Evolutionary conservation across 1,284 basidiomycete genomes (phyloP).

Genomic region (Singerocomus rubriflavus): DNA sequence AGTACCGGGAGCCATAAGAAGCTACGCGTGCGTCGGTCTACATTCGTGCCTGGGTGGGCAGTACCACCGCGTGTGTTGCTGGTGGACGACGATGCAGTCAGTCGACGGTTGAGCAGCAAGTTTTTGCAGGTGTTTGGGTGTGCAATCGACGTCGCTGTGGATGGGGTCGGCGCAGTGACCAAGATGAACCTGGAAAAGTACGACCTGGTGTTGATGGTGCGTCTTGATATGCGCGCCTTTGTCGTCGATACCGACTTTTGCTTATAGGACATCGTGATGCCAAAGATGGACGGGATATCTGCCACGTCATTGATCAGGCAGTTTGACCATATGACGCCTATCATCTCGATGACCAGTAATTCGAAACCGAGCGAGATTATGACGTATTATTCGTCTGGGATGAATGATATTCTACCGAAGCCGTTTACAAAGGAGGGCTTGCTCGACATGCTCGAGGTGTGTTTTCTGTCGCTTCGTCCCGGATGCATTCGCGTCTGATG

Average conservation of each 20-base stretch:
- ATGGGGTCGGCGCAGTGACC: slow-evolving; percentile 91
- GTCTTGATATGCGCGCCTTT: slow-evolving; percentile 26
- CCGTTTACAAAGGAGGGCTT: slow-evolving; percentile 94
- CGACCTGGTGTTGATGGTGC: slow-evolving; percentile 91
- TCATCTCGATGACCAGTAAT: slow-evolving; percentile 96
- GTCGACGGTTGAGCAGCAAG: slow-evolving; percentile 84
- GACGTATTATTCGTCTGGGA: slow-evolving; percentile 86
- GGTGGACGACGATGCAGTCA: slow-evolving; percentile 95
- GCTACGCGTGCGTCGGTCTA: slow-evolving; percentile 66
- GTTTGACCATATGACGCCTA: slow-evolving; percentile 93
- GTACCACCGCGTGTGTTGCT: slow-evolving; percentile 85
- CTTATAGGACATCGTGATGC: slow-evolving; percentile 87
- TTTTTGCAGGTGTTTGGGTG: slow-evolving; percentile 96
- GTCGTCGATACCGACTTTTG: not conserved
- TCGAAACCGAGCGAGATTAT: slow-evolving; percentile 88
- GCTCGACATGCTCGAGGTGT: slow-evolving; percentile 86
- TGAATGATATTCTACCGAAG: slow-evolving; percentile 98
- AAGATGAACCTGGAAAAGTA: slow-evolving; percentile 97
- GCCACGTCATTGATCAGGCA: slow-evolving; percentile 92
- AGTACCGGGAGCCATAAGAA: slow-evolving; percentile 17
- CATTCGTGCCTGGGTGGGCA: slow-evolving; percentile 87
- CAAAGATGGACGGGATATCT: slow-evolving; percentile 85
- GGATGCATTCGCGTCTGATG: not conserved
- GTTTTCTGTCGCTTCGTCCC: slow-evolving; percentile 16
- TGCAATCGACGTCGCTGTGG: slow-evolving; percentile 90